Conservation (phyloP, 805 yeast species). For the Zygosaccharomyces bailii region DNA sequence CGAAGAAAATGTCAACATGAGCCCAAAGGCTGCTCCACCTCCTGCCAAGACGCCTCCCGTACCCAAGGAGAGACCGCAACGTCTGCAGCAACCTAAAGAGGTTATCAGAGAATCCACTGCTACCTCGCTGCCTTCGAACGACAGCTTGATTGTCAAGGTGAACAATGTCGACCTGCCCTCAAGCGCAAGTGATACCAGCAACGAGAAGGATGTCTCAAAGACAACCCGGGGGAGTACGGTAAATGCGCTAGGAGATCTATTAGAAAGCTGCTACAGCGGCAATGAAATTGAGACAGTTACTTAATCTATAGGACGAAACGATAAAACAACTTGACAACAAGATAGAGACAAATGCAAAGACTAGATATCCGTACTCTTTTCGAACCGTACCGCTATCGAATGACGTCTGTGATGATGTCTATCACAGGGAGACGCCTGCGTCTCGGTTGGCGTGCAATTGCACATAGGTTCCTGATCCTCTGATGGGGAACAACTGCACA, state of each 20-base stretch:
- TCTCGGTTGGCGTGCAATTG: slow-evolving; percentile 3
- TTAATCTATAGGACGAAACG: not conserved
- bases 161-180: slow-evolving; percentile 4
- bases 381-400: slow-evolving; percentile 28
- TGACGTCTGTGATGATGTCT: slow-evolving; percentile 35
- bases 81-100: slow-evolving; percentile 4
- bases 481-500: slow-evolving; percentile 1
- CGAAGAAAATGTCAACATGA: slow-evolving; percentile 31
- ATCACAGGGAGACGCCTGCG: slow-evolving; percentile 22
- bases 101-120: slow-evolving; percentile 5
- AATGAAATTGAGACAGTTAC: slow-evolving; percentile 4
- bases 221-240: slow-evolving; percentile 2
- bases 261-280: slow-evolving; percentile 18
- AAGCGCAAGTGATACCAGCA: slow-evolving; percentile 4
- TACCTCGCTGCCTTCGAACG: slow-evolving; percentile 1
- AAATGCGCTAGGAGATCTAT: slow-evolving; percentile 13
- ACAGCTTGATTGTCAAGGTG: slow-evolving; percentile 1
- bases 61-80: slow-evolving; percentile 3
- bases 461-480: slow-evolving; percentile 2
- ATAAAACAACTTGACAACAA: not conserved
- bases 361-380: slow-evolving; percentile 13
- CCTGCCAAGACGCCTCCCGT: slow-evolving; percentile 2
- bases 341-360: not conserved
- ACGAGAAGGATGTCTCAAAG: slow-evolving; percentile 3
- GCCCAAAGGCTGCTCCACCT: slow-evolving; percentile 11